Evolutionary conservation across 2,329 filamentous ascomycete genomes (phyloP).

Genomic region (Phoma sp.): DNA sequence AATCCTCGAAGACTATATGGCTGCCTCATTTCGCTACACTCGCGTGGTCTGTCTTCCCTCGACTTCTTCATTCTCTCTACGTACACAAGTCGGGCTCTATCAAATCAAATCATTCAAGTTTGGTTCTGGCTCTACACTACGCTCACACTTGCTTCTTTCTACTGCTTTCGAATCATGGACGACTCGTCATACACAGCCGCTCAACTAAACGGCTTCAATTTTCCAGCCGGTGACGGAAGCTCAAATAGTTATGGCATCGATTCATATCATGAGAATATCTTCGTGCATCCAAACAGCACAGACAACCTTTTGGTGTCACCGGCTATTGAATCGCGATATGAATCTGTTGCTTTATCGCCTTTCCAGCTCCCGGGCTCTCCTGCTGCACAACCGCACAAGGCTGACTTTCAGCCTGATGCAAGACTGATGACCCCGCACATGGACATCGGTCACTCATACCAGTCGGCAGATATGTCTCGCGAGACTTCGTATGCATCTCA

Average conservation of each 20-base stretch:
- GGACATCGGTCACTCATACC: constrained; percentile 1
- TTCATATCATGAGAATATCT: neutral
- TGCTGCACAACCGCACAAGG: constrained; percentile 19
- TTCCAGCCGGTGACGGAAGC: neutral
- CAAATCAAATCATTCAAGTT: neutral
- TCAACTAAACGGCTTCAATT: neutral
- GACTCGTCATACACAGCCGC: neutral
- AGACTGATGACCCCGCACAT: neutral
- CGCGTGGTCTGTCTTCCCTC: neutral
- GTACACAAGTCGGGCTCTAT: neutral
- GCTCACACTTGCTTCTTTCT: neutral
- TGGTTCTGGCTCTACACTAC: neutral
- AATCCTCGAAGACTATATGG: constrained; percentile 9
- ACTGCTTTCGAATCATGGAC: neutral
- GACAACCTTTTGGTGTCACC: constrained; percentile 1
- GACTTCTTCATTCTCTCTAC: neutral
- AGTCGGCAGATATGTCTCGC: constrained; percentile 20
- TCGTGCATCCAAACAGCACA: neutral
- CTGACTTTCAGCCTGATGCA: constrained; percentile 28
- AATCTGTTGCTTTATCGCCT: constrained; percentile 15
- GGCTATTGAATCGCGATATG: constrained; percentile 14
- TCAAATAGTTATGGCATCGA: neutral
- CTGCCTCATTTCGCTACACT: neutral
- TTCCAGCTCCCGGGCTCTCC: neutral
- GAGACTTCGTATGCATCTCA: constrained; percentile 20